phyloP scores from a whole-genome alignment of 805 yeast genomes.

The Kodamaea fukazawae region DNA sequence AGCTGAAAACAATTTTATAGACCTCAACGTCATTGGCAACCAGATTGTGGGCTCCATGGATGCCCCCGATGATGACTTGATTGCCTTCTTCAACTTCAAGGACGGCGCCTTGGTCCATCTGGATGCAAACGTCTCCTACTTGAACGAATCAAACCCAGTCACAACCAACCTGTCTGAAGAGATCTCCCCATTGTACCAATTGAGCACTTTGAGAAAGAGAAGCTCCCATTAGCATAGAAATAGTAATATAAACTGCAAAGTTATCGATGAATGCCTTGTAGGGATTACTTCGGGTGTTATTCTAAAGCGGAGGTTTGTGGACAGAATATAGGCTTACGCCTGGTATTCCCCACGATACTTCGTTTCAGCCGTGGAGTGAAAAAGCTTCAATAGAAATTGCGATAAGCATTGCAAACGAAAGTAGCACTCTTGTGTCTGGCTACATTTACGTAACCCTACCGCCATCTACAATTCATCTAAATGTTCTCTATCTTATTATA shows the following conservation, averaged over 20 bases:
- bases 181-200: slow-evolving; percentile 48
- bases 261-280: too few relatives aligned
- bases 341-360: too few relatives aligned
- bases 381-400: too few relatives aligned
- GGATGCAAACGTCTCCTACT: slow-evolving; percentile 5
- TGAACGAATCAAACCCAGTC: slow-evolving; percentile 21
- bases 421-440: too few relatives aligned
- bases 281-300: too few relatives aligned
- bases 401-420: too few relatives aligned
- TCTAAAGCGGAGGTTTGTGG: too few relatives aligned
- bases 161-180: slow-evolving; percentile 35
- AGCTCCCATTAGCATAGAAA: slow-evolving; percentile 50
- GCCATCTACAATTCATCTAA: too few relatives aligned
- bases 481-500: background rate
- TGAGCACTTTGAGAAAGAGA: slow-evolving; percentile 54
- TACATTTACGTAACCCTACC: too few relatives aligned
- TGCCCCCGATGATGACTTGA: slow-evolving; percentile 27
- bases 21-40: slow-evolving; percentile 21
- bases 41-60: slow-evolving; percentile 30
- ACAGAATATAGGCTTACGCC: too few relatives aligned
- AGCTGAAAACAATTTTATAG: slow-evolving; percentile 25
- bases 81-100: slow-evolving; percentile 20
- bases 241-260: too few relatives aligned
- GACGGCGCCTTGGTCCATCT: slow-evolving; percentile 17
- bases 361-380: too few relatives aligned